phyloP scores from a whole-genome alignment of 495 filamentous ascomycete species.

The Penicillium daleae region DNA sequence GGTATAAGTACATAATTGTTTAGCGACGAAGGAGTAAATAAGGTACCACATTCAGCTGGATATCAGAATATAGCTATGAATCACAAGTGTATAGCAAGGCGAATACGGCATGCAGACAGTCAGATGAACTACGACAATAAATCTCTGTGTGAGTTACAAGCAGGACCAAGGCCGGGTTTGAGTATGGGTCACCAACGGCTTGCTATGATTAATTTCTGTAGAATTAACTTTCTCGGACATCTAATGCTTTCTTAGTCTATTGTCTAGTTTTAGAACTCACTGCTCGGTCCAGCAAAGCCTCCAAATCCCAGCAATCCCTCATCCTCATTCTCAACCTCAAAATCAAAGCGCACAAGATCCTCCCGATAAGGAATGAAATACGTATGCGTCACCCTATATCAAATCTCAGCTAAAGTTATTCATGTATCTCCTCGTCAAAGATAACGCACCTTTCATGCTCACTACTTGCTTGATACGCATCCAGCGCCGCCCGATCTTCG shows the following conservation, averaged over 20 bases:
- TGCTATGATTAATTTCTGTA: background rate
- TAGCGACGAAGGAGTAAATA: no score
- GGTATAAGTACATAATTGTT: no score
- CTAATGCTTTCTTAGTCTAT: background rate
- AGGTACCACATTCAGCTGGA: no score
- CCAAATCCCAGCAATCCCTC: constrained; percentile 32
- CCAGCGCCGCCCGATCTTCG: constrained; percentile 42
- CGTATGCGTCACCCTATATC: constrained; percentile 42
- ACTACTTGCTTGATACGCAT: constrained; percentile 50
- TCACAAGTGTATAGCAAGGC: no score
- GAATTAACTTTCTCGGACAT: background rate
- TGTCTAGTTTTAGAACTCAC: background rate
- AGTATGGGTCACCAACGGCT: background rate
- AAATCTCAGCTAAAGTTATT: background rate
- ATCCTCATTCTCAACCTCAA: constrained; percentile 48
- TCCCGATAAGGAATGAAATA: constrained; percentile 53
- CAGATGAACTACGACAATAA: background rate
- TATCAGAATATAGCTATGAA: no score
- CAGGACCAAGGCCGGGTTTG: no score
- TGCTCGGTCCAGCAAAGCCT: background rate
- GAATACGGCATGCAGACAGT: background rate
- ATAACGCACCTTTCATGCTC: constrained; percentile 49
- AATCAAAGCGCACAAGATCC: constrained; percentile 54
- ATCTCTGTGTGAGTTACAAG: background rate
- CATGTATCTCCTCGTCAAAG: background rate